Conservation (phyloP, 1,139 yeast genomes). For the Scheffersomyces parashehatae region DNA sequence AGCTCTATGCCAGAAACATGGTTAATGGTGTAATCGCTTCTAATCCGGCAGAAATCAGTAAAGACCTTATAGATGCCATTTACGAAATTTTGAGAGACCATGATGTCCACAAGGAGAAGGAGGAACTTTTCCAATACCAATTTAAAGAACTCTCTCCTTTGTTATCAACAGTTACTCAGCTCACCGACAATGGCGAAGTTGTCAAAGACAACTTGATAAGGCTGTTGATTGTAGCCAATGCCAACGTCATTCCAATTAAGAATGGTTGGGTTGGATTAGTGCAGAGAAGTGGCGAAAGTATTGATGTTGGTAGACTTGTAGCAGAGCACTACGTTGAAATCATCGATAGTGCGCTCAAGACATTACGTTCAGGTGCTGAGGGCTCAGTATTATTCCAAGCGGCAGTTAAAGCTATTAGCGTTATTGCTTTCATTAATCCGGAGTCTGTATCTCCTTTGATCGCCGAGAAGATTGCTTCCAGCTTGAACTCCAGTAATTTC, state of each 20-base stretch:
- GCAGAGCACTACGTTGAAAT: conserved; percentile 36
- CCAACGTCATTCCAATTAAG: conserved; percentile 39
- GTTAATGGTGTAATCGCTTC: background rate
- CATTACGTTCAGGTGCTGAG: conserved; percentile 21
- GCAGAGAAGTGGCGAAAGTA: conserved; percentile 44
- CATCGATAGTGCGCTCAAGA: conserved; percentile 19
- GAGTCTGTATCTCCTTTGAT: conserved; percentile 55
- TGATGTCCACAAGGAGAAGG: conserved; percentile 19
- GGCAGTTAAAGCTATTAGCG: conserved; percentile 60
- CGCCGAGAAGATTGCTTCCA: conserved; percentile 37
- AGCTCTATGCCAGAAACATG: conserved; percentile 26
- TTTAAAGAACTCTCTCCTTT: conserved; percentile 38
- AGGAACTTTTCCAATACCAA: conserved; percentile 17
- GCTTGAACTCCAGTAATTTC: conserved; percentile 39
- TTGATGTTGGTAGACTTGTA: conserved; percentile 69
- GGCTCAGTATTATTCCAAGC: conserved; percentile 32
- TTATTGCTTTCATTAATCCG: conserved; percentile 72
- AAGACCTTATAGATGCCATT: conserved; percentile 17
- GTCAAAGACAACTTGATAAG: conserved; percentile 33
- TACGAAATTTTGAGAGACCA: conserved; percentile 12
- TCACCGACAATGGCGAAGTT: conserved; percentile 17
- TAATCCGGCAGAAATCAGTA: conserved; percentile 9
- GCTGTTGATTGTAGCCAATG: conserved; percentile 60
- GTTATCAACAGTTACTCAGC: conserved; percentile 46
- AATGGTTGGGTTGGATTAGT: conserved; percentile 82